phyloP scores from a whole-genome alignment of 2,329 filamentous ascomycete species.

The Aphanoascus verrucosus region DNA sequence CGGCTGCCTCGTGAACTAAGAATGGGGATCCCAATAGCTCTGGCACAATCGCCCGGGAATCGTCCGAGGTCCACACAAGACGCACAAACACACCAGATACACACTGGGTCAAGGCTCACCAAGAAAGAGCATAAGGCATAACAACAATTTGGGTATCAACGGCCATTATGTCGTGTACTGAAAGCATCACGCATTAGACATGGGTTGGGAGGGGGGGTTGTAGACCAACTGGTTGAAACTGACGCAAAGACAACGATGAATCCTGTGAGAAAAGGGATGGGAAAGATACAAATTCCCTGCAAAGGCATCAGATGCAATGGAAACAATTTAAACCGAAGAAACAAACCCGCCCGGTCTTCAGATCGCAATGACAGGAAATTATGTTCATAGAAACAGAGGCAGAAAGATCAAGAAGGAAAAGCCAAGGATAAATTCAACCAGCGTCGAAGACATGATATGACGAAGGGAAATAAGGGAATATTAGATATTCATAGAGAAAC shows the following conservation, averaged over 20 bases:
- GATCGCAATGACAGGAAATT: not conserved
- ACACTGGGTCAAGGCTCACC: not conserved
- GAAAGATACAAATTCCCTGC: slow-evolving; percentile 3
- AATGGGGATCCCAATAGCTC: not conserved
- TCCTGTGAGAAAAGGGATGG: not conserved
- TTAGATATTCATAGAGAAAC: not conserved
- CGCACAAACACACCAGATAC: too few relatives aligned
- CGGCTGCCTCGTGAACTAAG: not conserved
- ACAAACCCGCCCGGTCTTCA: not conserved
- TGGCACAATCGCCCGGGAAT: not conserved
- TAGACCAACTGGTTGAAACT: too few relatives aligned
- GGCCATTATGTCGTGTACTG: not conserved
- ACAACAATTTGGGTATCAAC: slow-evolving; percentile 9
- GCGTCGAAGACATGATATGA: not conserved
- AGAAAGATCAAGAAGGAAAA: not conserved
- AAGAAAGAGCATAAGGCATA: not conserved
- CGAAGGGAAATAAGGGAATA: not conserved
- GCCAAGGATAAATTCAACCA: not conserved
- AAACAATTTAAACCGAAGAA: not conserved
- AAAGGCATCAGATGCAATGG: not conserved
- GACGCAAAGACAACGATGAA: too few relatives aligned
- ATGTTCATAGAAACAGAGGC: not conserved
- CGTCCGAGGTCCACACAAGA: not conserved
- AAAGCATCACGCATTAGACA: not conserved
- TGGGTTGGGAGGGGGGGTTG: too few relatives aligned